A percentile compares a stretch with the other conserved stretches of the same genome.
Evolutionary conservation across 495 filamentous ascomycete genomes (phyloP).

Genomic region (Sordaria brevicollis): DNA sequence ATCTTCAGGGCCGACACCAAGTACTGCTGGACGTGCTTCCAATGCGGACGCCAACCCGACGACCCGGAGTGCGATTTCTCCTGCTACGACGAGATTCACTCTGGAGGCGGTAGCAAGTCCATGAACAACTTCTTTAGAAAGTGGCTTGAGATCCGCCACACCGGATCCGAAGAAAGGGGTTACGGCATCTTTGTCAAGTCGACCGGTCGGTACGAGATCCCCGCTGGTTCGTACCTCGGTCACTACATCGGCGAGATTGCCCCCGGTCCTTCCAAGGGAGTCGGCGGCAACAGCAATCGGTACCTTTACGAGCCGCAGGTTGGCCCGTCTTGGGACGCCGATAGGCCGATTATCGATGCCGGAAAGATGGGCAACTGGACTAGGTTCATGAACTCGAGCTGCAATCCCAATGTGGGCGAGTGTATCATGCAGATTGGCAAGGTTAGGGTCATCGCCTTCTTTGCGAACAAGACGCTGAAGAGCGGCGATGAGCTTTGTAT

Average conservation of each 20-base stretch:
- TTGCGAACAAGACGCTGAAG: neutral
- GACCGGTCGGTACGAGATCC: neutral
- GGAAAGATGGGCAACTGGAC: slow-evolving; percentile 15
- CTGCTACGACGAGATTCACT: neutral
- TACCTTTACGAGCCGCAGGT: neutral
- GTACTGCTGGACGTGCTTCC: neutral
- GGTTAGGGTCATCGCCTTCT: slow-evolving; percentile 6
- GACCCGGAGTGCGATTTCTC: neutral
- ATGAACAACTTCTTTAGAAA: neutral
- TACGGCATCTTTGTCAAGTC: slow-evolving; percentile 1
- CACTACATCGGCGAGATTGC: slow-evolving; percentile 3
- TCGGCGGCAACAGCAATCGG: neutral
- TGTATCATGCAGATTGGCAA: neutral
- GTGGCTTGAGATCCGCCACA: neutral
- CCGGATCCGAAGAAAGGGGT: neutral
- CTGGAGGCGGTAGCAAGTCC: neutral
- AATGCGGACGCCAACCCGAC: neutral
- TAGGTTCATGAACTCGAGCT: slow-evolving; percentile 16
- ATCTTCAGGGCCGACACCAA: too few relatives aligned
- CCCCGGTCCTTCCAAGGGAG: neutral
- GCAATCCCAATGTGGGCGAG: slow-evolving; percentile 7
- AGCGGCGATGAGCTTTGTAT: slow-evolving; percentile 10
- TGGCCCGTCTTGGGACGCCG: neutral
- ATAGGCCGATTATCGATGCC: slow-evolving; percentile 1
- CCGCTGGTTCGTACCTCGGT: neutral